A percentile compares a stretch with the other conserved stretches of the same genome.
Evolutionary conservation across 148 eudicot species (phyloP).

Genomic region (Rheum nobile): DNA sequence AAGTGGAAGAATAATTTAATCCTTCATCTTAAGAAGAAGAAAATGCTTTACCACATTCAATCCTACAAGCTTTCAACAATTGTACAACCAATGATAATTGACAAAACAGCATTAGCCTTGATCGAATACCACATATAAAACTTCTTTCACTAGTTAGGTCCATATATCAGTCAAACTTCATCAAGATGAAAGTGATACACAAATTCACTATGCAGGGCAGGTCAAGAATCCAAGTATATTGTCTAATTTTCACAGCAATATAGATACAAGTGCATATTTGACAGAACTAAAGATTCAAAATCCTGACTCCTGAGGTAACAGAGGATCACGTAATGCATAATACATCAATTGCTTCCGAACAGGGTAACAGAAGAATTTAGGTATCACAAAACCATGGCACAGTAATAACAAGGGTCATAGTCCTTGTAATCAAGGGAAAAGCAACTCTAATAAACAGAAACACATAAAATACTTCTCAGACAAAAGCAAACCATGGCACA

Average conservation of each 20-base stretch:
- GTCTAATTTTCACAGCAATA: not conserved
- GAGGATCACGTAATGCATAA: not conserved
- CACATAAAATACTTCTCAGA: not conserved
- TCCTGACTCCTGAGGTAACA: not conserved
- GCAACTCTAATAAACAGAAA: not conserved
- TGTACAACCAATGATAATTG: not conserved
- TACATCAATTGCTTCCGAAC: not conserved
- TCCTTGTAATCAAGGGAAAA: not conserved
- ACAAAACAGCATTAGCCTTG: no score
- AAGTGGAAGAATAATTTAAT: not conserved
- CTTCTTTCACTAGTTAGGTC: not conserved
- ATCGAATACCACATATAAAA: no score
- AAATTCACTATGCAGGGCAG: not conserved
- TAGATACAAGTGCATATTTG: not conserved
- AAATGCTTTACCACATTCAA: not conserved
- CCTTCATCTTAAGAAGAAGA: not conserved
- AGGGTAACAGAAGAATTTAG: not conserved
- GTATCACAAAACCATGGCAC: not conserved
- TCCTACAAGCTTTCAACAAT: not conserved
- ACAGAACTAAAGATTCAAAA: not conserved
- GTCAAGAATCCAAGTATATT: not conserved
- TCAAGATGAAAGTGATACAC: not conserved
- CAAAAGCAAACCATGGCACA: no score
- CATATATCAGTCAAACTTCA: not conserved
- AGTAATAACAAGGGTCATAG: not conserved